phyloP scores from a whole-genome alignment of 805 yeast genomes.

The Saturnispora zaruensis region DNA sequence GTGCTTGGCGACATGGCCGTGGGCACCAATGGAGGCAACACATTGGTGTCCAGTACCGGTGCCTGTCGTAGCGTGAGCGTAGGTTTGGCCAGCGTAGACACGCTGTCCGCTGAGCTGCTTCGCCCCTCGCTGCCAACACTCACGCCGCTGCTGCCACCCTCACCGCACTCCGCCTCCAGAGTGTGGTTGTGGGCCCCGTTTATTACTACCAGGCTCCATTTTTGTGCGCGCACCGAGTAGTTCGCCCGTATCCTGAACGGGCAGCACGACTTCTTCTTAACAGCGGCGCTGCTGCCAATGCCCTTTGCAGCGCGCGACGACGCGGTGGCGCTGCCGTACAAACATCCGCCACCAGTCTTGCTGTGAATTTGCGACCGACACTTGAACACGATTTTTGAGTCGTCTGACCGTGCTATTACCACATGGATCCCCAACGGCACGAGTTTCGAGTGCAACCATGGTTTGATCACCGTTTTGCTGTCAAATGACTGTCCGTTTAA shows the following conservation, averaged over 20 bases:
- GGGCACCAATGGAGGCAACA: neutral
- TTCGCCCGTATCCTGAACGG: conserved; percentile 63
- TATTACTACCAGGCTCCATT: conserved; percentile 55
- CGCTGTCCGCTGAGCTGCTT: too few relatives aligned
- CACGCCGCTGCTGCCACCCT: too few relatives aligned
- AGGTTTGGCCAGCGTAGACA: neutral
- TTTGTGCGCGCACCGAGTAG: conserved; percentile 39
- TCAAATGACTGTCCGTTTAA: conserved; percentile 23
- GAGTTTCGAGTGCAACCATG: conserved; percentile 48
- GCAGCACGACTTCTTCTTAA: conserved; percentile 38
- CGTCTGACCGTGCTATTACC: conserved; percentile 57
- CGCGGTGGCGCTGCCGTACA: neutral
- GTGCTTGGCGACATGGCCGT: neutral
- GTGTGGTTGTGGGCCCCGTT: conserved; percentile 55
- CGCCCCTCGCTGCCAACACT: too few relatives aligned
- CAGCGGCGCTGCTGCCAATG: neutral
- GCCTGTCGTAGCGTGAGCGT: neutral
- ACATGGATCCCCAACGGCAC: conserved; percentile 43
- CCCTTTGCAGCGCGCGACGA: neutral
- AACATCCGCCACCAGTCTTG: neutral
- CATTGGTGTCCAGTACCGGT: neutral
- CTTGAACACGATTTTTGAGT: conserved; percentile 50
- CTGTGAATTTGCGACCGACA: conserved; percentile 40
- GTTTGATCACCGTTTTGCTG: conserved; percentile 45
- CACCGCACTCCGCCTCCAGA: conserved; percentile 12